Evolutionary conservation across 768 basidiomycete genomes (phyloP).

Genomic region (Serendipita vermifera): DNA sequence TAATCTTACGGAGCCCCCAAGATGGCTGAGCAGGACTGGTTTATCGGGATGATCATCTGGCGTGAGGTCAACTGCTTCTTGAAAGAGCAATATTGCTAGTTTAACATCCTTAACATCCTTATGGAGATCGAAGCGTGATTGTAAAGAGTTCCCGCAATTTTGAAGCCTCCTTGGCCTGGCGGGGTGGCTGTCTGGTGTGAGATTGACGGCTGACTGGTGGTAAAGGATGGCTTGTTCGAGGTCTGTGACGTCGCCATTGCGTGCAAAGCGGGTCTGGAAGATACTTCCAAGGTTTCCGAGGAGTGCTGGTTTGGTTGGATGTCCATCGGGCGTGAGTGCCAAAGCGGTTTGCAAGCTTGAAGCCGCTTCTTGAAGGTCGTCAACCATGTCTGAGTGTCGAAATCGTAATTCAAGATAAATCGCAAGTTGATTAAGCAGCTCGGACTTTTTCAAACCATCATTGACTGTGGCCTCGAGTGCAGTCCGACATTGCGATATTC

Average conservation of each 20-base stretch:
- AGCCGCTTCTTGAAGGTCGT: no score
- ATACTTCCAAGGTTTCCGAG: conserved; percentile 13
- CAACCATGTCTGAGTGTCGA: no score
- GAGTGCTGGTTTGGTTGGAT: conserved; percentile 10
- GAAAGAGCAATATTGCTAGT: background rate
- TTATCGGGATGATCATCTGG: conserved; percentile 13
- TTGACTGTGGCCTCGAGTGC: no score
- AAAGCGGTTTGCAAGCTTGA: no score
- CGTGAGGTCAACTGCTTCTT: conserved; percentile 10
- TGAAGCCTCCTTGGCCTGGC: conserved; percentile 12
- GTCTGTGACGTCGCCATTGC: conserved; percentile 4
- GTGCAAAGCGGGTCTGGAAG: conserved; percentile 7
- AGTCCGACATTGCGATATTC: no score
- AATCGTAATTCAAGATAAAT: no score
- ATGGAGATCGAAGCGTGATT: conserved; percentile 12
- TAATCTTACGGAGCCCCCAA: conserved; percentile 3
- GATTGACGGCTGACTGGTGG: conserved; percentile 8
- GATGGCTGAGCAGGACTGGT: conserved; percentile 10
- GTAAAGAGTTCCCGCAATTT: conserved; percentile 4
- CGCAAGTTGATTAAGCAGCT: no score
- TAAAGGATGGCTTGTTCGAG: conserved; percentile 12
- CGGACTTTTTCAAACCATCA: no score
- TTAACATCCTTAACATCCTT: conserved; percentile 7
- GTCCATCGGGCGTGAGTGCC: conserved; percentile 10
- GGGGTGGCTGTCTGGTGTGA: conserved; percentile 12